These are phyloP conservation scores for Bimuria novae-zelandiae DNA, from an alignment of 2,329 filamentous ascomycete genomes.

Conservation along the genomic window DNA sequence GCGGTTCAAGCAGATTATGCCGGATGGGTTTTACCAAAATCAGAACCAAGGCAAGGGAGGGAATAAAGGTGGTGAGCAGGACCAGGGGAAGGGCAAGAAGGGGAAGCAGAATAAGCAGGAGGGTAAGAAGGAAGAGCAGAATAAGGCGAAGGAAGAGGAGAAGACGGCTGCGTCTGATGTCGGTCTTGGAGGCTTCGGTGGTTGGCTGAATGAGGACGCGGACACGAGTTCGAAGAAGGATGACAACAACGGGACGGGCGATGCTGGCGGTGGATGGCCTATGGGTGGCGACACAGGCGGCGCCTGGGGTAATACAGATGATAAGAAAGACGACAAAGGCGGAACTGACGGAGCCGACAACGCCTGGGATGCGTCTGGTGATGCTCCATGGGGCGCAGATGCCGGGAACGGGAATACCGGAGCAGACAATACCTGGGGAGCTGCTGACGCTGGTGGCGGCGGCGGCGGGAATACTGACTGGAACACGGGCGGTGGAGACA, in stretches of 20 bases:
- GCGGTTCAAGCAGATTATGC: conserved; percentile 45
- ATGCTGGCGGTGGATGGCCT: background rate
- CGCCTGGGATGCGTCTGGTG: background rate
- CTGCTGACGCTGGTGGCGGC: background rate
- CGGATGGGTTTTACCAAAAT: conserved; percentile 21
- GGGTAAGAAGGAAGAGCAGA: background rate
- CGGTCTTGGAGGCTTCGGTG: background rate
- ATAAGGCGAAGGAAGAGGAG: conserved; percentile 1
- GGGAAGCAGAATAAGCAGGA: background rate
- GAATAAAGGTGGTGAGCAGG: conserved; percentile 22
- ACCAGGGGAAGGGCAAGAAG: background rate
- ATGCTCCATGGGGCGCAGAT: background rate
- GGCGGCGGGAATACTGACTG: too few species aligned
- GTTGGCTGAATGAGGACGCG: background rate
- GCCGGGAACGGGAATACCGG: conserved; percentile 1
- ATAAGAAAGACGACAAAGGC: background rate
- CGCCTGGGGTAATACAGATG: background rate
- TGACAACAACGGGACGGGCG: background rate
- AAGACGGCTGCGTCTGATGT: background rate
- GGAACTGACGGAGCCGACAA: background rate
- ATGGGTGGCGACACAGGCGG: background rate
- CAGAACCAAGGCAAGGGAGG: conserved; percentile 14
- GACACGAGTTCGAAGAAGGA: background rate
- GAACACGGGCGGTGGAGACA: background rate
- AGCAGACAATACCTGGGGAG: background rate